Percentiles rank a stretch among this genome's conserved stretches.
Conservation (phyloP, 306 rosid species). For the Clitoria ternatea region DNA sequence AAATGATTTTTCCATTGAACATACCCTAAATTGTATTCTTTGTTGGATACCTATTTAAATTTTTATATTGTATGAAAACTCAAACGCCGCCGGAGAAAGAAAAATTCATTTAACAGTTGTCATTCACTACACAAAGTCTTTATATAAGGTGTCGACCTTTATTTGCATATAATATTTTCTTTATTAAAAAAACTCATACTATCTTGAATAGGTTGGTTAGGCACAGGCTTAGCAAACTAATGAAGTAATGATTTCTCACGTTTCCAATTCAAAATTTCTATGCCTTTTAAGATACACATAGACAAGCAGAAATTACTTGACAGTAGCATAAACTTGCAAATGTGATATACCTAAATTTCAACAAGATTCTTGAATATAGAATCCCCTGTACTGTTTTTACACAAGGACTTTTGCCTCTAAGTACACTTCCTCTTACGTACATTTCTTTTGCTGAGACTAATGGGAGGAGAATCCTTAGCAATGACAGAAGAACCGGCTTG, state of each 20-base stretch:
- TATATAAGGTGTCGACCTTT: no score
- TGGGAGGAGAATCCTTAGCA: slow-evolving; percentile 35
- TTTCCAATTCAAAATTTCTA: slow-evolving; percentile 32
- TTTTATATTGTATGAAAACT: no score
- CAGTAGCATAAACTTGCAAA: slow-evolving; percentile 22
- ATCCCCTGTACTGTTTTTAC: slow-evolving; percentile 26
- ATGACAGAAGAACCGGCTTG: slow-evolving; percentile 32
- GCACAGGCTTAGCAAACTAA: not conserved
- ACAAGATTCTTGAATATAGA: slow-evolving; percentile 38
- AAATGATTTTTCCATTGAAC: no score
- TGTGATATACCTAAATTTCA: slow-evolving; percentile 46
- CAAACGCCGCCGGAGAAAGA: no score
- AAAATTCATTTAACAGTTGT: no score
- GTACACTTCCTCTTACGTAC: slow-evolving; percentile 40
- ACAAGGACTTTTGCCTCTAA: slow-evolving; percentile 32
- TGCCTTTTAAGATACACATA: slow-evolving; percentile 30
- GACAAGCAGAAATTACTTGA: slow-evolving; percentile 19
- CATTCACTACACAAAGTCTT: no score
- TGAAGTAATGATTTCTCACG: slow-evolving; percentile 15
- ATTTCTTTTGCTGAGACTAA: slow-evolving; percentile 43
- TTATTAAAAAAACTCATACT: not conserved
- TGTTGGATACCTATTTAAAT: no score
- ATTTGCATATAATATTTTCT: no score
- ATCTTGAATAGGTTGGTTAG: not conserved
- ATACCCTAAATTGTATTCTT: no score